phyloP scores from a whole-genome alignment of 768 basidiomycete species.

The Amanita inopinata region DNA sequence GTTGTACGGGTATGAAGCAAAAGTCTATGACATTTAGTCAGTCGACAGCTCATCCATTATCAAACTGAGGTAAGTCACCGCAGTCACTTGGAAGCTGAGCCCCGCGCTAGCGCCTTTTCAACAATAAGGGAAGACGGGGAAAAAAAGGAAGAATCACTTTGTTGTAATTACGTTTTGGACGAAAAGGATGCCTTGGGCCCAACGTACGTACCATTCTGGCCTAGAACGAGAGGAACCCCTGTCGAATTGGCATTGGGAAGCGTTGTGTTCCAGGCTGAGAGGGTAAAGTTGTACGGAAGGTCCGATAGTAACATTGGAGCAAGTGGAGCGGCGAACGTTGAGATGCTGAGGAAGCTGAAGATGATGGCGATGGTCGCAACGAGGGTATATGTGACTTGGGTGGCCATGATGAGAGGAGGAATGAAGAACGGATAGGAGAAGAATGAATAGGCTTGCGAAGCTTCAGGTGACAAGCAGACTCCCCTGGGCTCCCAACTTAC shows the following conservation, averaged over 20 bases:
- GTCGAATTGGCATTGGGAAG: slow-evolving; percentile 32
- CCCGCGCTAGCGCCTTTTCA: slow-evolving; percentile 26
- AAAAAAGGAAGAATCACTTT: background rate
- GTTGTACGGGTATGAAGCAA: slow-evolving; percentile 39
- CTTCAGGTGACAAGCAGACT: no score
- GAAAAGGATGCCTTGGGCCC: no score
- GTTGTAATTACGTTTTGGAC: background rate
- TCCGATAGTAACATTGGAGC: background rate
- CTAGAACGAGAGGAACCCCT: slow-evolving; percentile 37
- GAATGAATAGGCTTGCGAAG: no score
- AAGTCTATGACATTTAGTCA: slow-evolving; percentile 26
- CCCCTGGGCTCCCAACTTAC: no score
- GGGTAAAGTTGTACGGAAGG: slow-evolving; percentile 32
- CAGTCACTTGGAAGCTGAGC: slow-evolving; percentile 30
- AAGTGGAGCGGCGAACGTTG: background rate
- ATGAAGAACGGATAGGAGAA: no score
- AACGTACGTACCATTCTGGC: slow-evolving; percentile 23
- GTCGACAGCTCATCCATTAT: no score
- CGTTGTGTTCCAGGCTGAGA: slow-evolving; percentile 34
- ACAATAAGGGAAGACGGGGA: slow-evolving; percentile 7
- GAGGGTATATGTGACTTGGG: no score
- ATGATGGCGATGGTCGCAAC: background rate
- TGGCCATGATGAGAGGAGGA: no score
- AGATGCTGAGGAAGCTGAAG: background rate
- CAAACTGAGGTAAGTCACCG: slow-evolving; percentile 21